Base-by-base conservation (phyloP, 2,329 filamentous ascomycete genomes). In the Colletotrichum navitas region DNA sequence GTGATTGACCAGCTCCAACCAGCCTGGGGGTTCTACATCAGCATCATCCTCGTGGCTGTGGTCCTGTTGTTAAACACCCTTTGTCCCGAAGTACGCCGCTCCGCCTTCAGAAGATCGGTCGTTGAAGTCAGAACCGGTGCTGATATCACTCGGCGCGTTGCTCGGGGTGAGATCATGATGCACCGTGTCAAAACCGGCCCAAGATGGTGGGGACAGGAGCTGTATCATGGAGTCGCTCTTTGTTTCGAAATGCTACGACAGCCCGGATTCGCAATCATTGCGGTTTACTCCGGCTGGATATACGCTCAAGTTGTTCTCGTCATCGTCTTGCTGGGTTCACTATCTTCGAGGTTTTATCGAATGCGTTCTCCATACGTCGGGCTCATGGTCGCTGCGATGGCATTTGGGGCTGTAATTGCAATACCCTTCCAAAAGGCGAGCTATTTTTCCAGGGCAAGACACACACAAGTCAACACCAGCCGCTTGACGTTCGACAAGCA, bases 271-370 rank as follows among this genome's bases (percentile, higher is more conserved):
- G 80, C 89, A n/a, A 81, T 94, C 39, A 84, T 95, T 77, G 87
- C 91, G 1, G 72, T 93, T n/a, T 95, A 95, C 79, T 84, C 91
- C 18, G 91, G 88, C 8, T 95, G 93, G 93, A 92, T 94, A 56
- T 94, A 94, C 78, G 91, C 91, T 2, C 91, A 94, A 76, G 86
- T 94, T 2, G 91, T 93, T 6, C 83, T 95, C 66, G 85, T 94
- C 69, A 92, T 94, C 71, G 84, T 93, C 68, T 86, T 94, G 70
- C 85, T 94, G 6, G 92, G 92, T 21, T 91, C 92, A 6, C 82
- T 94, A n/a, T 85, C 90, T 14, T 94, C 92, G 4, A 88, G 87
- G 61, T 85, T 89, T 69, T 95, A 95, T 81, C 85, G 80, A 45
- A 89, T 91, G 77, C 85, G 83, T 58, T 89, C 93, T 21, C 86